phyloP scores from a whole-genome alignment of 177 flowering plant genomes.

The Vitis hybrid region DNA sequence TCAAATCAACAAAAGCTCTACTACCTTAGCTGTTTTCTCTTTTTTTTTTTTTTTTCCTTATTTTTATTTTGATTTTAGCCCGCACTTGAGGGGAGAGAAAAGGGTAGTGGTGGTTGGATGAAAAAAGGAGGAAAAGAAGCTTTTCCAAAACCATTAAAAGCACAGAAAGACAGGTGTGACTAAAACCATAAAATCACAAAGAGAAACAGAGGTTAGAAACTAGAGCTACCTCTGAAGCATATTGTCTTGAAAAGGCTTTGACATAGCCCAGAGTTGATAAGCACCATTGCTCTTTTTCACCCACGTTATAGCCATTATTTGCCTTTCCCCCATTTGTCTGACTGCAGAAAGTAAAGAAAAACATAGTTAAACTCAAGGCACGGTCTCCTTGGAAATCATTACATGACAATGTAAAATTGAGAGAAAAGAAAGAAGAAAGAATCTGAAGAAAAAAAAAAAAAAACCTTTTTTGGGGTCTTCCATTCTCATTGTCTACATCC shows the following conservation, averaged over 20 bases:
- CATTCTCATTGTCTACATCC: slow-evolving; percentile 77
- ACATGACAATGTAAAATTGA: not conserved
- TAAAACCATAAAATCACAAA: not conserved
- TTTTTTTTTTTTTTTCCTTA: too few species aligned
- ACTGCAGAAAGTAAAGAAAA: slow-evolving; percentile 31
- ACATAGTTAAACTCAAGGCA: not conserved
- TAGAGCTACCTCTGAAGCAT: slow-evolving; percentile 80
- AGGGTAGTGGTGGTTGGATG: too few species aligned
- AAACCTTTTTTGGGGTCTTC: slow-evolving; percentile 49
- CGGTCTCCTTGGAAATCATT: not conserved
- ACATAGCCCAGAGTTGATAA: slow-evolving; percentile 81
- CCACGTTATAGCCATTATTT: slow-evolving; percentile 40
- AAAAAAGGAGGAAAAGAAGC: too few species aligned
- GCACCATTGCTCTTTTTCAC: slow-evolving; percentile 94
- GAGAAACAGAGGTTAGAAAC: not conserved
- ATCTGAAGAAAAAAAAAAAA: not conserved
- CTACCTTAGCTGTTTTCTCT: too few species aligned
- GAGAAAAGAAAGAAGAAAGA: not conserved
- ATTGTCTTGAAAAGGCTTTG: slow-evolving; percentile 86
- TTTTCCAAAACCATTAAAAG: too few species aligned
- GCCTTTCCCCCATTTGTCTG: slow-evolving; percentile 47
- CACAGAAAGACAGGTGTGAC: too few species aligned
- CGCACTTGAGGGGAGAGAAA: too few species aligned
- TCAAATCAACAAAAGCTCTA: too few species aligned
- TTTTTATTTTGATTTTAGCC: too few species aligned